A percentile compares a stretch with the other conserved stretches of the same genome.
phyloP scores from a whole-genome alignment of 768 basidiomycete species.

The Xanthoconium stramineum region DNA sequence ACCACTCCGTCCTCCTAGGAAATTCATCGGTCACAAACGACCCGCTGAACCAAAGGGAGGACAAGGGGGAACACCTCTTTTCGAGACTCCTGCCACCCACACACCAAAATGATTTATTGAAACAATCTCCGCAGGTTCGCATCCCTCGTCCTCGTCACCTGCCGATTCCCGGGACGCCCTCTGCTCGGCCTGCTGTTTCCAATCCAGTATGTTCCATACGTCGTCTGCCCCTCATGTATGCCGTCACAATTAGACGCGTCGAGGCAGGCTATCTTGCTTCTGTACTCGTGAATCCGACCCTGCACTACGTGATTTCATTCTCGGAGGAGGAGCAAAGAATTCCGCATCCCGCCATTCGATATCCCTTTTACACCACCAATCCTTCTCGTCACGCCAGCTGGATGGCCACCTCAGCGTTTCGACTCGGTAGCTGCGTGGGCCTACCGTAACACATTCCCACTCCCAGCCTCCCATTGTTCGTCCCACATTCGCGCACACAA shows the following conservation, averaged over 20 bases:
- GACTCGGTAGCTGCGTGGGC: constrained; percentile 8
- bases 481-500: neutral
- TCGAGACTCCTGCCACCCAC: constrained; percentile 10
- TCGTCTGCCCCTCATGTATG: neutral
- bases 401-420: constrained; percentile 11
- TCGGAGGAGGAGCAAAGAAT: neutral
- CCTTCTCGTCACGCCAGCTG: neutral
- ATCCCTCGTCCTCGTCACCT: neutral
- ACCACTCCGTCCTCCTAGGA: neutral
- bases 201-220: neutral
- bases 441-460: constrained; percentile 16
- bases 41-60: neutral
- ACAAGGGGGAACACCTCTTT: neutral
- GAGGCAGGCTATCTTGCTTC: neutral
- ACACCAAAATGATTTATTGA: neutral
- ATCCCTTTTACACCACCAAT: neutral
- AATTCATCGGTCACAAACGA: neutral
- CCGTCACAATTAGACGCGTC: constrained; percentile 1
- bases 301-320: constrained; percentile 15
- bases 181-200: neutral
- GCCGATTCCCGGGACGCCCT: neutral
- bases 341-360: neutral
- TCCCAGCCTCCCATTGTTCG: neutral
- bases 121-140: constrained; percentile 9
- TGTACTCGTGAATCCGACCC: neutral